phyloP scores from a whole-genome alignment of 2,329 filamentous ascomycete genomes.

The Leptoxyphium fumago region DNA sequence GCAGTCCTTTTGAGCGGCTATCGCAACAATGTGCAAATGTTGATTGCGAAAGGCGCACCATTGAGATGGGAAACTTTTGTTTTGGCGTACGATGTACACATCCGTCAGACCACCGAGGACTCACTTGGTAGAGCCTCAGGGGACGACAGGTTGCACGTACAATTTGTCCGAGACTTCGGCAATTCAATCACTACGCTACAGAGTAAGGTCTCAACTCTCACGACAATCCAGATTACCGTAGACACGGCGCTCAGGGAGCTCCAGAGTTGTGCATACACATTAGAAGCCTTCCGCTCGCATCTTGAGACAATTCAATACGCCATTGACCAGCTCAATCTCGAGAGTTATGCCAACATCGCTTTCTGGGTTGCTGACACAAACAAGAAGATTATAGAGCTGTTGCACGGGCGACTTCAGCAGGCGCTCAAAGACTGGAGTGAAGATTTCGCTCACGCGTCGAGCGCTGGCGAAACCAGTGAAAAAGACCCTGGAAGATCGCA shows the following conservation, averaged over 20 bases:
- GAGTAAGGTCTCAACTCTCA: constrained; percentile 66
- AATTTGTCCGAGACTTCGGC: constrained; percentile 91
- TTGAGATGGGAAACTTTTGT: constrained; percentile 97
- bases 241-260: constrained; percentile 75
- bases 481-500: constrained; percentile 38
- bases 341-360: constrained; percentile 85
- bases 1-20: constrained; percentile 80
- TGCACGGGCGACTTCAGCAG: constrained; percentile 68
- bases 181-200: constrained; percentile 77
- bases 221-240: constrained; percentile 62
- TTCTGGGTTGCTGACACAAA: constrained; percentile 87
- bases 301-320: constrained; percentile 78
- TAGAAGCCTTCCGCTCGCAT: constrained; percentile 61
- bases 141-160: constrained; percentile 49
- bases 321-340: constrained; percentile 90
- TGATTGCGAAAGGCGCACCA: constrained; percentile 76
- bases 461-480: constrained; percentile 8
- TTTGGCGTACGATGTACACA: constrained; percentile 84
- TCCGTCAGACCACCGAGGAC: constrained; percentile 42
- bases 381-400: constrained; percentile 61
- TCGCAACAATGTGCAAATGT: constrained; percentile 71
- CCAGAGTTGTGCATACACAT: constrained; percentile 69
- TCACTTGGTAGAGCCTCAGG: constrained; percentile 6
- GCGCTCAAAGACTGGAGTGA: constrained; percentile 80
- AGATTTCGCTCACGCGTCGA: constrained; percentile 47